These are phyloP conservation scores for Chlamydomonas incerta DNA, from an alignment of 139 green algal species.

Conservation along the genomic window DNA sequence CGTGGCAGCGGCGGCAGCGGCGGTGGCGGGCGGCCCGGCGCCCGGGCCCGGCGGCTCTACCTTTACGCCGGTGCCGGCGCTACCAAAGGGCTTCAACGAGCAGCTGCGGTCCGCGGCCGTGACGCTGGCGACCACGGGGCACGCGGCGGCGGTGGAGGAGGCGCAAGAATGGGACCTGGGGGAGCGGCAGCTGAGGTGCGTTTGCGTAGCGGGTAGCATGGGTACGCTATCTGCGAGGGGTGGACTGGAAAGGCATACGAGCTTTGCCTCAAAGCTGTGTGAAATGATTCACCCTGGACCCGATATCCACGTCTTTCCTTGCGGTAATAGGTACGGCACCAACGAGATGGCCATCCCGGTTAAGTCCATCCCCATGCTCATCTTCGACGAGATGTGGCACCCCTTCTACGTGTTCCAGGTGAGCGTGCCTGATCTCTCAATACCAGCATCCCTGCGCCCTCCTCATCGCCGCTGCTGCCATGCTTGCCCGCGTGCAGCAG, in stretches of 20 bases:
- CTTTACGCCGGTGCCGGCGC: slow-evolving; percentile 55
- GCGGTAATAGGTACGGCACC: slow-evolving; percentile 51
- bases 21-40: neutral
- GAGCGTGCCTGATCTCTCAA: neutral
- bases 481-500: too few relatives aligned
- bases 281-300: too few relatives aligned
- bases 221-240: too few relatives aligned
- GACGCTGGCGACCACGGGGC: slow-evolving; percentile 8
- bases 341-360: slow-evolving; percentile 71
- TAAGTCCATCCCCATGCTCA: slow-evolving; percentile 50
- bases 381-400: slow-evolving; percentile 71
- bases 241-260: too few relatives aligned
- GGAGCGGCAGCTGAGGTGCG: slow-evolving; percentile 49
- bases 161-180: slow-evolving; percentile 46
- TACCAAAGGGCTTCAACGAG: slow-evolving; percentile 49
- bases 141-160: neutral
- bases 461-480: too few relatives aligned
- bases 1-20: neutral
- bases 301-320: too few relatives aligned
- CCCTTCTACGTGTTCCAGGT: slow-evolving; percentile 65
- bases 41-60: neutral
- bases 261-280: too few relatives aligned
- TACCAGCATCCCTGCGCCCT: too few relatives aligned
- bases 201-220: neutral
- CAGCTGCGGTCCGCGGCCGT: slow-evolving; percentile 41